A percentile compares a stretch with the other conserved stretches of the same genome.
These are phyloP conservation scores for Phlebiopsis flavidoalba DNA, from an alignment of 768 basidiomycete genomes.

Conservation along the genomic window DNA sequence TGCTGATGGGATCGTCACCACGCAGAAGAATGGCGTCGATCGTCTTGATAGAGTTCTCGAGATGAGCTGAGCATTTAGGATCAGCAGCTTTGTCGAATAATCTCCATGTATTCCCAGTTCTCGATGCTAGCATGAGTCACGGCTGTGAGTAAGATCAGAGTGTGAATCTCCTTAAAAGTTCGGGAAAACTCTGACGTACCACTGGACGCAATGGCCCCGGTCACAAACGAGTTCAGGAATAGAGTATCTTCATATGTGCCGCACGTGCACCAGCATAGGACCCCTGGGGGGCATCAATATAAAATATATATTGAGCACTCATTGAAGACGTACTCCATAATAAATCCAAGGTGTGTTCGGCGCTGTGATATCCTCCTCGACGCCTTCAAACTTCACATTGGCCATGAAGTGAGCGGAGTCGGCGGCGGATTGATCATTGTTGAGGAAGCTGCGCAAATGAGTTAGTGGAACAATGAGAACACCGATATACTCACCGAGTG, in stretches of 20 bases:
- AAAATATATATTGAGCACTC: neutral
- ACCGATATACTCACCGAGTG: constrained; percentile 45
- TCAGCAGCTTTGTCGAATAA: constrained; percentile 70
- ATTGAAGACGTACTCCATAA: constrained; percentile 69
- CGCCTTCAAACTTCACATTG: constrained; percentile 67
- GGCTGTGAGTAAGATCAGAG: constrained; percentile 31
- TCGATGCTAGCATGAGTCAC: constrained; percentile 82
- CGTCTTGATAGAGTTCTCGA: constrained; percentile 50
- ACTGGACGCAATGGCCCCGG: constrained; percentile 85
- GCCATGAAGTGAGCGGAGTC: constrained; percentile 93
- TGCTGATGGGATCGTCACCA: constrained; percentile 11
- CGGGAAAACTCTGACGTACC: constrained; percentile 38
- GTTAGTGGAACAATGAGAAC: neutral
- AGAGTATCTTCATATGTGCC: constrained; percentile 85
- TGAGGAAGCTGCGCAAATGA: constrained; percentile 59
- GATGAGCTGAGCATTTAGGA: constrained; percentile 50
- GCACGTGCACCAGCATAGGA: constrained; percentile 93
- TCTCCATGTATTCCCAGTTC: constrained; percentile 87
- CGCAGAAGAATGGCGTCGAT: constrained; percentile 57
- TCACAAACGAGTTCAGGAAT: constrained; percentile 86
- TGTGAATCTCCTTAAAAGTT: neutral
- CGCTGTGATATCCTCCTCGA: constrained; percentile 67
- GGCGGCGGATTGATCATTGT: constrained; percentile 82
- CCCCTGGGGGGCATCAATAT: constrained; percentile 37
- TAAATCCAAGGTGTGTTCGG: constrained; percentile 84